Conservation (phyloP, 257 asterid genomes). For the Salvia miltiorrhiza region DNA sequence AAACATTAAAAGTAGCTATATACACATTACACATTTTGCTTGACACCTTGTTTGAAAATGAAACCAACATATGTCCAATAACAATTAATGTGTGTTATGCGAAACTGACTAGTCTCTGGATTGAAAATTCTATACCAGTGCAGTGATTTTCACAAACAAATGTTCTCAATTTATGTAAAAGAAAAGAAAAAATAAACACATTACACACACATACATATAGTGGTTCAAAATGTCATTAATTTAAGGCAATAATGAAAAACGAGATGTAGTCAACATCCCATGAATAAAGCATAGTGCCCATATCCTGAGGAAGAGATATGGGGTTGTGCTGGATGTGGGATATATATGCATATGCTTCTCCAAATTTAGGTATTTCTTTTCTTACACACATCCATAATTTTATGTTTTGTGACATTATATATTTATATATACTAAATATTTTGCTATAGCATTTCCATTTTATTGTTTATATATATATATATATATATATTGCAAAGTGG, state of each 20-base stretch:
- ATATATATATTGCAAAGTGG: constrained; percentile 22
- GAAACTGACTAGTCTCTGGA: too few relatives aligned
- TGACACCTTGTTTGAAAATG: background rate
- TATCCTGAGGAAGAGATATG: constrained; percentile 41
- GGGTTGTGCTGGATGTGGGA: constrained; percentile 47
- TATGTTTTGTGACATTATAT: constrained; percentile 28
- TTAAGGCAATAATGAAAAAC: background rate
- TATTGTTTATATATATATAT: background rate
- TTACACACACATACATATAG: background rate
- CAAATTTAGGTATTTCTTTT: constrained; percentile 1
- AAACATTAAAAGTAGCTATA: too few relatives aligned
- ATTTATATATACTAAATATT: background rate
- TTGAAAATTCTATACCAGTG: too few relatives aligned
- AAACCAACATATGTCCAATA: too few relatives aligned
- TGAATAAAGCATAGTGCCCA: constrained; percentile 40
- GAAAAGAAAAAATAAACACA: background rate
- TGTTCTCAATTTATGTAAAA: background rate
- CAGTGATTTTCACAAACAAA: background rate
- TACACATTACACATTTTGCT: background rate
- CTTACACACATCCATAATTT: constrained; percentile 30
- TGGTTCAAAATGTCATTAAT: background rate
- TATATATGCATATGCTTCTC: constrained; percentile 24
- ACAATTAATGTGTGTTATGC: background rate
- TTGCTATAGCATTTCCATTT: constrained; percentile 15
- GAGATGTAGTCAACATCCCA: constrained; percentile 24